Percentiles rank a stretch among this genome's conserved stretches.
Conservation (phyloP, 78 protist species). For the Dictyostelium discoideum region dicty_2.7 NC_007088.5:3495501-3496000, state of each 20-base stretch:
- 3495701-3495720: neutral
- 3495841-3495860: conserved; percentile 69
- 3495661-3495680: conserved; percentile 74
- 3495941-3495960: neutral
- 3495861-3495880: conserved; percentile 19
- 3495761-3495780: neutral
- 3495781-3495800: too few relatives aligned
- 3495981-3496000: neutral
- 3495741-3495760: neutral
- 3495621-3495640: conserved; percentile 53
- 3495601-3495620: neutral
- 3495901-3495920: too few relatives aligned
- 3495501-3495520: neutral
- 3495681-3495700: conserved; percentile 53
- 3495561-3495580: neutral
- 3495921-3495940: neutral
- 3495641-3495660: conserved; percentile 28
- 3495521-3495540: neutral
- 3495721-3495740: neutral
- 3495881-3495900: conserved; percentile 9
- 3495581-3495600: neutral
- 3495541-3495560: neutral
- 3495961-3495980: too few relatives aligned
- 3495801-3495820: conserved; percentile 57
- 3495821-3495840: conserved; percentile 77